Base-by-base conservation (phyloP, 805 yeast genomes). In the Candida khao-thaluensis region DNA sequence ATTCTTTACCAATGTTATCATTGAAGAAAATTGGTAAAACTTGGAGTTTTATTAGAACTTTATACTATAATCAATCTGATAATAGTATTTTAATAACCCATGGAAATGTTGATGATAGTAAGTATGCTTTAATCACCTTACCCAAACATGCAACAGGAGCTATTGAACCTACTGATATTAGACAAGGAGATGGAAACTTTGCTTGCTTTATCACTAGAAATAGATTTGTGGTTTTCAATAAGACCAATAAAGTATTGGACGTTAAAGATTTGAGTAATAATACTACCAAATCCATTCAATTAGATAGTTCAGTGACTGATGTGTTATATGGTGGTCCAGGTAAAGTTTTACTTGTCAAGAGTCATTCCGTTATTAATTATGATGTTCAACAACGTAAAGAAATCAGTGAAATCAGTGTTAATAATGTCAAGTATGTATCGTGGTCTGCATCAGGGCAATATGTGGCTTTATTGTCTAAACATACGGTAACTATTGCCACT, bases 171-270 rank as follows among this genome's bases (percentile, higher is more conserved):
- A 73, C 81, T n/a, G 82, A 82, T 45, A 71, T 84, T 35, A 70
- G 84, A 43, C 80, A 78, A 53, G 97, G 96, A 37, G 78, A 79
- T 40, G 96, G 93, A 26, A 79, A 78, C 54, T 80, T 79, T 61
- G 99, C 98, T 11, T 72, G 84, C 44, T 93, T 93, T 61, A 88
- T 95, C 52, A 89, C 97, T 10, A 84, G 99, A 61, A 93, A 93
- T 68, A 76, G 99, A 65, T 93, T 88, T 64, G 95, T 86, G 41
- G 86, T 85, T 22, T 86, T 84, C 59, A 69, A 77, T 41, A 82
- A 80, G 56, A 54, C 78, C 9, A 58, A 79, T 11, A 80, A 80
- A 52, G 66, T 77, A n/a, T 73, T 93, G 50, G 86, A 85, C 50
- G 83, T 93, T 38, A 84, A 85, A 61, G 96, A 90, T 59, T 72